A percentile compares a stretch with the other conserved stretches of the same genome.
Conservation (phyloP, 495 filamentous ascomycete species). For the Daldinia decipiens region DNA sequence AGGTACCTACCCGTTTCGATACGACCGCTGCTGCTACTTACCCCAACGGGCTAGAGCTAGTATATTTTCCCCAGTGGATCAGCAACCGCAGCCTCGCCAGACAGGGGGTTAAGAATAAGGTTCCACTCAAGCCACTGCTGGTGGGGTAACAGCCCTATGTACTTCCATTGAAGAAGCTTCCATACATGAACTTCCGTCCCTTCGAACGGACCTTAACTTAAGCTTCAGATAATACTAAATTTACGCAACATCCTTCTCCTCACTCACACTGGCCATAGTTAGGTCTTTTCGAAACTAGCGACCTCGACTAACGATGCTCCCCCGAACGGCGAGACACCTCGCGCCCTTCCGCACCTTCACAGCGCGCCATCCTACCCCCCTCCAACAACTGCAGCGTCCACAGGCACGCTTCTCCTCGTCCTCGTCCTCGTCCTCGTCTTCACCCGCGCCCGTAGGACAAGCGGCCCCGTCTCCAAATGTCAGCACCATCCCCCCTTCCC, state of each 20-base stretch:
- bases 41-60: slow-evolving; percentile 24
- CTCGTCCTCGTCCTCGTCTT: slow-evolving; percentile 27
- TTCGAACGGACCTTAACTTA: neutral
- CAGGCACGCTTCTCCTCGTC: slow-evolving; percentile 40
- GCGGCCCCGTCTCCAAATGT: slow-evolving; percentile 38
- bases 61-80: slow-evolving; percentile 9
- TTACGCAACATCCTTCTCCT: neutral
- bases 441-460: neutral
- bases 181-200: neutral
- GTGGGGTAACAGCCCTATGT: neutral
- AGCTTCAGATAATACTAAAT: neutral
- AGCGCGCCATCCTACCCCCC: neutral
- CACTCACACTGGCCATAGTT: neutral
- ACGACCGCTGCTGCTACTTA: slow-evolving; percentile 21
- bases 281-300: neutral
- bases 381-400: slow-evolving; percentile 25
- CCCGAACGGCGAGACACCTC: slow-evolving; percentile 26
- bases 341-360: slow-evolving; percentile 23
- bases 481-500: neutral
- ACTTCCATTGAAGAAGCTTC: slow-evolving; percentile 1
- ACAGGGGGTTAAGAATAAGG: slow-evolving; percentile 4
- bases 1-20: slow-evolving; percentile 34
- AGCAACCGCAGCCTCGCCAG: slow-evolving; percentile 7
- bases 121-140: slow-evolving; percentile 4
- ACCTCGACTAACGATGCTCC: slow-evolving; percentile 24